Evolutionary conservation across 2,329 filamentous ascomycete genomes (phyloP).

Genomic region (Colletotrichum siamense): DNA sequence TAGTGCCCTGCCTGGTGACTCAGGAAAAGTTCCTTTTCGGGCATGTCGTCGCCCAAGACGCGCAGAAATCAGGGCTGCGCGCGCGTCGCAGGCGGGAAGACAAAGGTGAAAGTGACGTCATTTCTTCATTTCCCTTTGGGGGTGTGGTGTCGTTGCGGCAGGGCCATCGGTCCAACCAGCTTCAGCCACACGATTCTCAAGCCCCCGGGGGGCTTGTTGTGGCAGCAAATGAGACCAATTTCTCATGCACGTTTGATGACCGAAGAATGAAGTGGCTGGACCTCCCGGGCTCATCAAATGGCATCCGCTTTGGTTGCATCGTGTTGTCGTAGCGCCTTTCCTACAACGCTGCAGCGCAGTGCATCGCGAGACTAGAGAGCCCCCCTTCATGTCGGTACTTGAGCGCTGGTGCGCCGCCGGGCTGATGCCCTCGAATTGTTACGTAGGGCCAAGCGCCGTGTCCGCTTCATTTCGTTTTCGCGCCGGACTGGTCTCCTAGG

Average conservation of each 20-base stretch:
- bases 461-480: neutral
- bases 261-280: neutral
- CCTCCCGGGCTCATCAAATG: neutral
- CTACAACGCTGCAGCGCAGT: neutral
- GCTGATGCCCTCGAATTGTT: neutral
- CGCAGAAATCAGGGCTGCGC: neutral
- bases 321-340: neutral
- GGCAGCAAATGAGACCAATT: neutral
- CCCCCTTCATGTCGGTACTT: neutral
- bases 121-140: neutral
- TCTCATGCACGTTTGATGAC: neutral
- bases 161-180: constrained; percentile 7
- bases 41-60: constrained; percentile 7
- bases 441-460: neutral
- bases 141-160: neutral
- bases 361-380: neutral
- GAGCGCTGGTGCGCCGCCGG: neutral
- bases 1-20: neutral
- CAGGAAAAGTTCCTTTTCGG: neutral
- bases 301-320: neutral
- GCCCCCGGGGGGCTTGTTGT: neutral
- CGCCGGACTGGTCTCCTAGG: neutral
- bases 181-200: constrained; percentile 13
- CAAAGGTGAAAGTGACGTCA: constrained; percentile 11
- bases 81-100: neutral